These are phyloP conservation scores for Inga oerstediana DNA, from an alignment of 306 rosid species.

Conservation along the genomic window DNA sequence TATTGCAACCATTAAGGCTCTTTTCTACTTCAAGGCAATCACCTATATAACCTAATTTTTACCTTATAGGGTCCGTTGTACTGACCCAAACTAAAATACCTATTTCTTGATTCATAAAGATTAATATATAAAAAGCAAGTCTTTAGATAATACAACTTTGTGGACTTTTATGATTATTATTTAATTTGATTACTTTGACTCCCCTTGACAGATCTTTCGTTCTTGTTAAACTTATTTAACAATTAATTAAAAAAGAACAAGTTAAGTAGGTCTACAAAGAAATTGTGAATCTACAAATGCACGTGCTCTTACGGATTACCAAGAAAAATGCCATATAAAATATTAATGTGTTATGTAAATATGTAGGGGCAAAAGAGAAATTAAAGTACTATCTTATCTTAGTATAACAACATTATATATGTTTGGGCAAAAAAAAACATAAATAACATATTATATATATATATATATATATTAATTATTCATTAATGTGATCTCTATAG, in stretches of 20 bases:
- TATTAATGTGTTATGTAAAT: background rate
- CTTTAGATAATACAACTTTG: background rate
- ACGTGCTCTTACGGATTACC: background rate
- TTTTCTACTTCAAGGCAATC: background rate
- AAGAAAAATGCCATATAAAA: background rate
- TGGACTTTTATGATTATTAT: background rate
- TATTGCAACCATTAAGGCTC: background rate
- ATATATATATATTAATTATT: no score
- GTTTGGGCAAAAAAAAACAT: no score
- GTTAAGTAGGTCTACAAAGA: conserved; percentile 13
- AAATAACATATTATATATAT: no score
- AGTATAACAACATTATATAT: background rate
- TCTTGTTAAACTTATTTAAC: background rate
- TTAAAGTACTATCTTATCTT: background rate
- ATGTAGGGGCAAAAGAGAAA: background rate
- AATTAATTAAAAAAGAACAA: background rate
- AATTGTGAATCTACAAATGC: background rate
- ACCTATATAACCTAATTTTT: conserved; percentile 2
- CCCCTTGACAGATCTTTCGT: background rate
- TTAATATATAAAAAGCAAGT: background rate
- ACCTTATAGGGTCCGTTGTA: conserved; percentile 23
- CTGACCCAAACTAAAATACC: conserved; percentile 31
- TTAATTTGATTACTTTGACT: background rate
- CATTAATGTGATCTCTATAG: no score
- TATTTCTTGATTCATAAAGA: conserved; percentile 9